A percentile compares a stretch with the other conserved stretches of the same genome.
These are phyloP conservation scores for Camellia japonica DNA, from an alignment of 148 eudicot genomes.

Conservation along the genomic window DNA sequence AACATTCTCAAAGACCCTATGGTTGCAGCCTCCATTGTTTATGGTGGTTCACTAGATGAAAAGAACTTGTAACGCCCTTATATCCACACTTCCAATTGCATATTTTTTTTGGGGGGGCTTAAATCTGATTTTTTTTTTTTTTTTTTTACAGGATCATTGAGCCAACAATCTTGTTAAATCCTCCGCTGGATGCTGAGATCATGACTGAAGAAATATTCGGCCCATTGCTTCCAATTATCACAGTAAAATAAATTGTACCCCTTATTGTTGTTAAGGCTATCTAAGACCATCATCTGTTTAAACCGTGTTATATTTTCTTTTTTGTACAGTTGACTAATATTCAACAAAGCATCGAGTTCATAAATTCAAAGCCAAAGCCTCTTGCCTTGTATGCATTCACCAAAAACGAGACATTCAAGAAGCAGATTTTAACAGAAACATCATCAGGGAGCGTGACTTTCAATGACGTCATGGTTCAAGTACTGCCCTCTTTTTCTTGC, in stretches of 20 bases:
- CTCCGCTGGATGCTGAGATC: conserved; percentile 76
- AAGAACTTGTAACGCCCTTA: conserved; percentile 45
- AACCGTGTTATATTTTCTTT: background rate
- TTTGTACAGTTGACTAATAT: conserved; percentile 59
- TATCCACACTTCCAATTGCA: background rate
- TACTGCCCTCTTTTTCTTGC: conserved; percentile 15
- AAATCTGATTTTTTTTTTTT: background rate
- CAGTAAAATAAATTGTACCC: conserved; percentile 38
- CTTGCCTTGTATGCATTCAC: conserved; percentile 85
- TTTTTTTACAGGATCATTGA: conserved; percentile 59
- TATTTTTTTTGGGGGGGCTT: background rate
- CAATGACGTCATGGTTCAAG: conserved; percentile 79
- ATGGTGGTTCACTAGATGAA: conserved; percentile 72
- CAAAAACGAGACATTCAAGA: conserved; percentile 51
- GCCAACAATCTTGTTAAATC: conserved; percentile 87
- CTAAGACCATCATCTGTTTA: background rate
- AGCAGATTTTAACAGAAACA: conserved; percentile 59
- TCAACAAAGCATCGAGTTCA: conserved; percentile 72
- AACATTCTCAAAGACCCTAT: conserved; percentile 64
- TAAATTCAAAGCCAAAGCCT: conserved; percentile 73
- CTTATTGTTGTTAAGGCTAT: background rate
- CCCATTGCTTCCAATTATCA: conserved; percentile 89
- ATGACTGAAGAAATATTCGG: conserved; percentile 97
- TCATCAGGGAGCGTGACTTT: conserved; percentile 83
- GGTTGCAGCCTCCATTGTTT: conserved; percentile 61